Base-by-base conservation (phyloP, 2,329 filamentous ascomycete genomes). In the Lecanosticta acicola region DNA sequence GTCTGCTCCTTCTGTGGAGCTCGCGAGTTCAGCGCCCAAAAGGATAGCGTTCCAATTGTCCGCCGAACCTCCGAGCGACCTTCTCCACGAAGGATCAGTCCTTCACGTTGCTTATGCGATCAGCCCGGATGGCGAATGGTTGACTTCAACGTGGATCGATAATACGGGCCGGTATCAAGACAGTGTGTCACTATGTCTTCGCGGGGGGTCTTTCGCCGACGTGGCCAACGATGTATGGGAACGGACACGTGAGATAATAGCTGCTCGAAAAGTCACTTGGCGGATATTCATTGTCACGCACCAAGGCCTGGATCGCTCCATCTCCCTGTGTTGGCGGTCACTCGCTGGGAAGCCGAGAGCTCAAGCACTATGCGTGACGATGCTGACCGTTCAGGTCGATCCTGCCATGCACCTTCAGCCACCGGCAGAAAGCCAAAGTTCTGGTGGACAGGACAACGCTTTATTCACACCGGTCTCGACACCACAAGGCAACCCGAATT, bases 91-190 rank as follows among this genome's bases (percentile, higher is more conserved):
- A 61, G 87, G 89, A 54, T 85, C 81, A 0, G 84, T 84, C 59
- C 79, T 94, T 21, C 87, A 94, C 62, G 71, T 94, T 36, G 85
- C 84, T 1, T 94, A 94, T 59, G 79, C 84, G 1, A 76, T 82
- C 45, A 90, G 85, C 59, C 72, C 83, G 9, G 85, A 91, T 62
- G 80, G 84, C 16, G 73, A 82, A 7, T 94, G 88, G 88, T 70
- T 93, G 32, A 84, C 83, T 10, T 84, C 81, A 4, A 84, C 84
- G 0, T 94, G 87, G 87, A 87, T 83, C 1, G 86, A 94, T 60
- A 87, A 81, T 55, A 78, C 78, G 19, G 87, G 87, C 1, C 80
- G 78, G 48, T 80, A 85, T 50, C 85, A 90, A 62, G 80, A 82
- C 54, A 85, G 78, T 13, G 78, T 81, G 0, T 84, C 85, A 0